Conservation (phyloP, 208 protist species). For the Zelonia costaricensis region DNA sequence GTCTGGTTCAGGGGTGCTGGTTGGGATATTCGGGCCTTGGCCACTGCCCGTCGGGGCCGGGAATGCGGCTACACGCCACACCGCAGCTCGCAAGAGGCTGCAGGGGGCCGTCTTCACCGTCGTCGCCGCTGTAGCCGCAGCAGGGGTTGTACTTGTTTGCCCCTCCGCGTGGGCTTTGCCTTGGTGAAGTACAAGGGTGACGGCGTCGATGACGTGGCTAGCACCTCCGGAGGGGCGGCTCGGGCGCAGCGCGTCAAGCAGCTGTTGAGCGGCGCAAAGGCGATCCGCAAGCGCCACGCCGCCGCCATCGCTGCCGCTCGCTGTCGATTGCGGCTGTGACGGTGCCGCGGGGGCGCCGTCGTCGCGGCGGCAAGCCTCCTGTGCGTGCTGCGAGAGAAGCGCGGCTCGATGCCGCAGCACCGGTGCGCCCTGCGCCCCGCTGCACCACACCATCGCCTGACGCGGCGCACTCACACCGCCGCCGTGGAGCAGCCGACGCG, state of each 20-base stretch:
- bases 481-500: too few species aligned
- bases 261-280: not conserved
- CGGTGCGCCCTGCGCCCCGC: not conserved
- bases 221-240: not conserved
- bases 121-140: not conserved
- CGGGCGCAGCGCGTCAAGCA: not conserved
- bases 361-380: too few species aligned
- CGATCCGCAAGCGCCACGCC: not conserved
- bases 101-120: not conserved
- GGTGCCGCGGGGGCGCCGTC: too few species aligned
- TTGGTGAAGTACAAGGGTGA: not conserved
- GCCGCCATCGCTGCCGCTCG: too few species aligned
- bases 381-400: not conserved
- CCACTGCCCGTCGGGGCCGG: not conserved
- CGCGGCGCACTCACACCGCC: not conserved
- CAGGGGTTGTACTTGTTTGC: not conserved
- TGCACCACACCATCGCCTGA: not conserved
- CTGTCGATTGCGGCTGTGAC: too few species aligned
- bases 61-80: conserved; percentile 1
- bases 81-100: not conserved
- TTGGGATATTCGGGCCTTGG: not conserved
- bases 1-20: not conserved
- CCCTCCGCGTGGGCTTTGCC: not conserved
- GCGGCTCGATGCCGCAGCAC: not conserved
- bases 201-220: not conserved